Conservation (phyloP, 495 filamentous ascomycete genomes). For the Parathielavia hyrcaniae region DNA sequence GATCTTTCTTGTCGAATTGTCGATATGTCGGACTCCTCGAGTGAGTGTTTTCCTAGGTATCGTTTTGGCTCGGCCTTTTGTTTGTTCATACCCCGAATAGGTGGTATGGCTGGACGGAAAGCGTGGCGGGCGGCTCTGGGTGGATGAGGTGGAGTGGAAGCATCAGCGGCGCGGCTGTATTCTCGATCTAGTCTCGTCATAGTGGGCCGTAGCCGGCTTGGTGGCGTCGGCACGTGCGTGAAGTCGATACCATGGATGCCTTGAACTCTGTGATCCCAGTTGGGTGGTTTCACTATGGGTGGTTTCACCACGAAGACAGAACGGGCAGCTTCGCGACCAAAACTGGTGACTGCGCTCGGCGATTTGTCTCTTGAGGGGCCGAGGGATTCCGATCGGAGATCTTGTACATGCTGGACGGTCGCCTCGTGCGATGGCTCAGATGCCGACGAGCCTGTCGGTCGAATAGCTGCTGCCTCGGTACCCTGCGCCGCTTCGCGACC, state of each 20-base stretch:
- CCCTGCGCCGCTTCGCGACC: slow-evolving; percentile 8
- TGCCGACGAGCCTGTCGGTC: slow-evolving; percentile 5
- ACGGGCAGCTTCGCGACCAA: slow-evolving; percentile 15
- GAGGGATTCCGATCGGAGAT: slow-evolving; percentile 2
- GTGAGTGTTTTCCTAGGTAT: slow-evolving; percentile 11
- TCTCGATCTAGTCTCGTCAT: slow-evolving; percentile 9
- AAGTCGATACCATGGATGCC: slow-evolving; percentile 6
- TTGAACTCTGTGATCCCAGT: slow-evolving; percentile 10
- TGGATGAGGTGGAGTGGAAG: slow-evolving; percentile 7
- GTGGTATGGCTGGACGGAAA: slow-evolving; percentile 16
- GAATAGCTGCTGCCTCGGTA: slow-evolving; percentile 15
- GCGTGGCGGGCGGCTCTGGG: slow-evolving; percentile 3
- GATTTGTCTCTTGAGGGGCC: slow-evolving; percentile 1
- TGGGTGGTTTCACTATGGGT: slow-evolving; percentile 7
- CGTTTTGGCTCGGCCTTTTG: slow-evolving; percentile 3
- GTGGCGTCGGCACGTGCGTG: slow-evolving; percentile 1
- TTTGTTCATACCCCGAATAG: slow-evolving; percentile 17
- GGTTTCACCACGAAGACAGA: slow-evolving; percentile 16
- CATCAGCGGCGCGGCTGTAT: slow-evolving; percentile 12
- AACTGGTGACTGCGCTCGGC: slow-evolving; percentile 8
- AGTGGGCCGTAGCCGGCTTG: slow-evolving; percentile 1
- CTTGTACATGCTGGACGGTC: slow-evolving; percentile 1
- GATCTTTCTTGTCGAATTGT: slow-evolving; percentile 17
- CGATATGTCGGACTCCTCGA: slow-evolving; percentile 2
- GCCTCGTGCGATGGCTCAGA: slow-evolving; percentile 6